Base-by-base conservation (phyloP, 306 rosid genomes). In the Coriaria nepalensis region DNA sequence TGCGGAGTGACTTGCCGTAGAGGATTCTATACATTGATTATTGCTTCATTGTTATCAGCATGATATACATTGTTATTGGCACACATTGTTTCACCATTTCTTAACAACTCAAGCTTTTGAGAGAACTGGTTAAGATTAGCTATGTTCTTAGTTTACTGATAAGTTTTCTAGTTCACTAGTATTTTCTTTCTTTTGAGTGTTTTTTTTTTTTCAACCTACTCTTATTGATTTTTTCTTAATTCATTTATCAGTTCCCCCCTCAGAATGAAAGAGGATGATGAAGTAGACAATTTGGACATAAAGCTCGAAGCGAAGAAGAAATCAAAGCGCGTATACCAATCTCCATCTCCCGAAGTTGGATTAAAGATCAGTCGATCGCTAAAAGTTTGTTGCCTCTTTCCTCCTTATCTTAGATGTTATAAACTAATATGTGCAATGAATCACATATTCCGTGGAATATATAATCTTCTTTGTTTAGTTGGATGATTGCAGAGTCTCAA, bases 401-500 rank as follows among this genome's bases (percentile, higher is more conserved):
- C 55, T 45, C 62, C 68, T 49, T 56, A 12, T 38, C 20, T 49
- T 12, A 40, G 13, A 15, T 57, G 38, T 35, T 52, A 20, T 20
- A 20, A 20, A 20, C 29, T 20, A 1, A 20, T 20, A 20, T 20
- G 29, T 20, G 3, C 32, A 33, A 29, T 8, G 35, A 45, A 32
- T 20, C 44, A 48, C 34, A 52, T 50, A 46, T 78, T 46, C 41
- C 73, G 61, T 65, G 67, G 29, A 65, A 57, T 74, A 57, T 74
- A 75, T 78, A 76, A 79, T 62, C 69, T 63, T 76, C 61, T 73
- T 59, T 61, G 65, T 81, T 73, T 88, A 84, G 96, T 74, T 83
- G 75, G 71, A 72, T 81, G 79, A 45, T 81, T 79, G 77, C 97
- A 88, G 97, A 84, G 83, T 81, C 86, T 88, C 68, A 88, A 88